Evolutionary conservation across 2,329 filamentous ascomycete species (phyloP), one percentile per base, ranked within the genome.

Genomic region (Curvularia eragrostidis): DNA sequence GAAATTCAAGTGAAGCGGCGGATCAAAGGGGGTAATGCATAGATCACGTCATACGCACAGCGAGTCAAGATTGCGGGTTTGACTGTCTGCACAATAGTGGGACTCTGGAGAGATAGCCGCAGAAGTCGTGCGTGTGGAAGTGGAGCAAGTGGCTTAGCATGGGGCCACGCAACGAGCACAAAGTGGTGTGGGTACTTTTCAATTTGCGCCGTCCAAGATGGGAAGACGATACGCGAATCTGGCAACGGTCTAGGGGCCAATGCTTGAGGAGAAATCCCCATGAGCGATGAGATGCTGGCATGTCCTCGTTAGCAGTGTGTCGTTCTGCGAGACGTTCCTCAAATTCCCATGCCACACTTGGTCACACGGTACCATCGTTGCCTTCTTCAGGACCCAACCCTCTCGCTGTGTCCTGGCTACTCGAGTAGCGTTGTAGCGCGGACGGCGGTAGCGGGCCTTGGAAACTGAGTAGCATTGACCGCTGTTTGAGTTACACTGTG

Each of bases 1-100:
- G 5, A 15, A 8, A 21, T 32, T 7, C 9, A 15, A 34, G 26
- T 34, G 26, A 32, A 6, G 43, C 26, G 5, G 43, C 15, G 18
- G n/a, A 34, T 21, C 28, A 49, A 28, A 49, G 26, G 26, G 47
- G 47, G 23, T 21, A 49, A 49, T 39, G n/a, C 23, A 47, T 19
- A 28, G 44, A 28, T 32, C 12, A 34, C 18, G 44, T 32, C 44
- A 47, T 32, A 12, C 18, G 19, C 28, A 47, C 28, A 32, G 18
- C n/a, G 10, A 19, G 26, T 28, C 44, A 28, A 32, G n/a, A 8
- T 8, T 34, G 12, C 10, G n/a, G 28, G 24, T 28, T 15, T 21
- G 23, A 19, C 19, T 8, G 7, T 18, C 21, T 32, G 26, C 19
- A 32, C 26, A 47, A 18, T 28, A 18, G 44, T 15, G 10, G 15